Conservation (phyloP, 2,329 filamentous ascomycete species). For the Stenocarpella maydis region DNA sequence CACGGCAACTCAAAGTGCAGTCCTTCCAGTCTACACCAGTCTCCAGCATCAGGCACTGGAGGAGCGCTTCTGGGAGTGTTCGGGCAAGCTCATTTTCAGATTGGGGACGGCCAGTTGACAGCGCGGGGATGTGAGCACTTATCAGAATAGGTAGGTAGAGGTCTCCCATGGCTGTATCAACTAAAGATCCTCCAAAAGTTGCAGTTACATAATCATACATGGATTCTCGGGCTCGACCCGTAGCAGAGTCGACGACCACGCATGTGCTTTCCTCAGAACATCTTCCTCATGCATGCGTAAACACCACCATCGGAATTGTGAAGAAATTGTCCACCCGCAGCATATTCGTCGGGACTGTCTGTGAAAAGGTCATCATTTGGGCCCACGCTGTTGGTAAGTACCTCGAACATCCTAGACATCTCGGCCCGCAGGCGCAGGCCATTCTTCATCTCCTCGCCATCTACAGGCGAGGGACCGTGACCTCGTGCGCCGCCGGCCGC, state of each 20-base stretch:
- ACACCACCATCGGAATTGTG: conserved; percentile 8
- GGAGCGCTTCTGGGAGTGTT: background rate
- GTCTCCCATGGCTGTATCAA: background rate
- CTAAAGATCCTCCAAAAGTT: conserved; percentile 1
- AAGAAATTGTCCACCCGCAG: conserved; percentile 10
- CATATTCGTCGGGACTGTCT: background rate
- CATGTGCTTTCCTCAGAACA: conserved; percentile 22
- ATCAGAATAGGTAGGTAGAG: background rate
- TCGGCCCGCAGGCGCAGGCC: conserved; percentile 61
- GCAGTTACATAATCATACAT: background rate
- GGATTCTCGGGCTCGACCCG: background rate
- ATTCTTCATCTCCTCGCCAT: conserved; percentile 45
- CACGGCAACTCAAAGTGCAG: background rate
- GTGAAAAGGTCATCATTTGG: conserved; percentile 18
- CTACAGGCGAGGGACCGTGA: background rate
- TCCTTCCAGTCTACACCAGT: background rate
- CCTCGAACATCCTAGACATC: conserved; percentile 59
- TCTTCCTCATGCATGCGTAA: conserved; percentile 30
- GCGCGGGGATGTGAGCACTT: background rate
- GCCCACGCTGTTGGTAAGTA: conserved; percentile 44
- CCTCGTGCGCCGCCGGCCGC: background rate
- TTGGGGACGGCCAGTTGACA: too few relatives aligned
- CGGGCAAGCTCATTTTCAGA: background rate
- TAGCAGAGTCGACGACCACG: background rate
- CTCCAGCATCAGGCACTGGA: background rate